phyloP scores from a whole-genome alignment of 1,284 basidiomycete species.

The Cutaneotrichosporon daszewskae region DNA sequence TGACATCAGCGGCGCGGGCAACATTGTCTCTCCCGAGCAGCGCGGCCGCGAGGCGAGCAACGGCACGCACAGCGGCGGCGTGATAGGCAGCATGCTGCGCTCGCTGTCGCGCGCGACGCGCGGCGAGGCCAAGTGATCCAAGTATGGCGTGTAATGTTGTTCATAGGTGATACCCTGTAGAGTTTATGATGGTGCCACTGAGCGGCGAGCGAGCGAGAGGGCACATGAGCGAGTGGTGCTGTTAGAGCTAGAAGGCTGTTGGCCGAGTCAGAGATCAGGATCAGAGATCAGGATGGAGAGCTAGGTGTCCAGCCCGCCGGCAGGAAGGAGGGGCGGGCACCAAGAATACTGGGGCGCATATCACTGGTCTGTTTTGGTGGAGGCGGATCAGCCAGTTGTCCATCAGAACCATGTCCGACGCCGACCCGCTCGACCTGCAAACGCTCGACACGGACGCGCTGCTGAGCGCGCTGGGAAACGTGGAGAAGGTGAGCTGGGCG shows the following conservation, averaged over 20 bases:
- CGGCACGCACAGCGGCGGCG: conserved; percentile 26
- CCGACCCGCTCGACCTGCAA: conserved; percentile 33
- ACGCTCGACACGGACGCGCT: conserved; percentile 37
- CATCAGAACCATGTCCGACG: conserved; percentile 6
- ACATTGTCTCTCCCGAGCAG: conserved; percentile 16
- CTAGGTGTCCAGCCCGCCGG: too few species aligned
- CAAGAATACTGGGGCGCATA: too few species aligned
- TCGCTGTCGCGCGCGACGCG: conserved; percentile 41
- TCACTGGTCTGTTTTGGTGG: too few species aligned
- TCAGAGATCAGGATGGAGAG: too few species aligned
- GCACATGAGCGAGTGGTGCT: too few species aligned
- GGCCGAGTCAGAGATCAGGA: too few species aligned
- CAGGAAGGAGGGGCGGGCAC: too few species aligned
- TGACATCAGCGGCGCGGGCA: conserved; percentile 38
- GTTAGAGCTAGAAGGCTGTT: too few species aligned
- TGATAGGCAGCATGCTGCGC: conserved; percentile 42
- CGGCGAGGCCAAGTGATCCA: conserved; percentile 16
- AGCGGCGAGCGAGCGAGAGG: too few species aligned
- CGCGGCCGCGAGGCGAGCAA: conserved; percentile 20
- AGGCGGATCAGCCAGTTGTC: too few species aligned
- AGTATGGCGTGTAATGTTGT: neutral
- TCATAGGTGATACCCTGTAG: too few species aligned
- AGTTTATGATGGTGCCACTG: too few species aligned
- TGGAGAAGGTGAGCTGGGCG: conserved; percentile 39
- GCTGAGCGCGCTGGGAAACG: conserved; percentile 31